Base-by-base conservation (phyloP, 2,329 filamentous ascomycete species). In the Bipolaris cookei region DNA sequence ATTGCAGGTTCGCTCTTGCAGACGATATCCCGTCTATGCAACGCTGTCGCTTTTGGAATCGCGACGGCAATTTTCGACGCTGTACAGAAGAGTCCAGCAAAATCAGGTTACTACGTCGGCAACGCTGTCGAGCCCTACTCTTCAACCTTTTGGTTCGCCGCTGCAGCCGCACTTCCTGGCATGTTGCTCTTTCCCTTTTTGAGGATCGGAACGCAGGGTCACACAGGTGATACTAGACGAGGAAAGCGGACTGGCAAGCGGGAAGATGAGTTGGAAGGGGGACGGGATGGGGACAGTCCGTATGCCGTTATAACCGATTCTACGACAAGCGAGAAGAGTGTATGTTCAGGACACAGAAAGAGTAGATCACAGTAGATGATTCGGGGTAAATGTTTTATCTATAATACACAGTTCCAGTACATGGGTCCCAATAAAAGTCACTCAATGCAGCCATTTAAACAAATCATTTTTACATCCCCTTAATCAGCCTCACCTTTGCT, bases 1-100 rank as follows among this genome's bases (percentile, higher is more conserved):
- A 82, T 90, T 13, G 87, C 87, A 0, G 87, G 88, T 5, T 87
- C 86, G 1, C 85, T 91, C 38, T 86, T 90, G 66, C 88, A 90
- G 70, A 89, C 88, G 2, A 80, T 88, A 20, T 84, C 85, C 39
- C 83, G 86, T 54, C 77, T 90, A 3, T 83, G 82, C 46, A 81
- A 81, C 48, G 86, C 86, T 0, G 76, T 88, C 1, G 84, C 85
- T 3, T 81, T 88, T 51, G 86, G 86, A 1, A 81, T 89, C 46
- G 81, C 85, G 3, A 89, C 87, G 0, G 86, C 86, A 0, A 79
- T 88, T 6, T 88, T 83, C 65, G 83, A 81, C 61, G 81, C 81
- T 0, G 77, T 71, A 14, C 54, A 74, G 43, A 65, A 68, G 5
- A 65, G 56, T 5, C 75, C 76, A 2, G 61, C 66, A 0, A 62